Percentiles rank a stretch among this genome's conserved stretches.
These are phyloP conservation scores for Boletales sp. DNA, from an alignment of 768 basidiomycete genomes.

Conservation along the genomic window DNA sequence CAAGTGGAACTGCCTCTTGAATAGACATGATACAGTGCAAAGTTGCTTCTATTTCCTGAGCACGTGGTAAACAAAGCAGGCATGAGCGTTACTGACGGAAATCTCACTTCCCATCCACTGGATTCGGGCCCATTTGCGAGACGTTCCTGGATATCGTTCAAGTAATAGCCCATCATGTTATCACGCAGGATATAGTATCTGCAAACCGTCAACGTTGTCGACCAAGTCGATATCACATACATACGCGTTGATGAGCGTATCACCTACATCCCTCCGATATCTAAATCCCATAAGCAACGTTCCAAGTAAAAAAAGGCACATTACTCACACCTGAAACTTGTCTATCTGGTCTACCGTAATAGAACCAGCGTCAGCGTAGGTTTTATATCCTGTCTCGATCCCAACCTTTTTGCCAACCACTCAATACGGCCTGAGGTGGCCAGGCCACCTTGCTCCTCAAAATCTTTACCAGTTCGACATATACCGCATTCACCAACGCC, in stretches of 20 bases:
- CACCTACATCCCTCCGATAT: conserved; percentile 82
- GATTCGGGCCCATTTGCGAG: conserved; percentile 42
- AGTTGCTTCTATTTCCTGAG: conserved; percentile 80
- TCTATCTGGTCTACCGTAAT: conserved; percentile 64
- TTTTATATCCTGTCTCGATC: background rate
- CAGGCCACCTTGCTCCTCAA: conserved; percentile 73
- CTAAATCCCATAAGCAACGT: conserved; percentile 33
- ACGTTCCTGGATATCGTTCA: conserved; percentile 57
- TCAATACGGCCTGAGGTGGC: conserved; percentile 45
- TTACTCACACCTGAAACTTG: conserved; percentile 70
- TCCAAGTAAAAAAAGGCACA: background rate
- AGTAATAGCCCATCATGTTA: conserved; percentile 72
- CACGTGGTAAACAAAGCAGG: conserved; percentile 1
- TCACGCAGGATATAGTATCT: conserved; percentile 86
- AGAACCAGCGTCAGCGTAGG: conserved; percentile 5
- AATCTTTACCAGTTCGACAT: conserved; percentile 70
- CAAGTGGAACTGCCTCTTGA: conserved; percentile 78
- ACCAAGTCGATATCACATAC: conserved; percentile 21
- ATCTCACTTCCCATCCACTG: conserved; percentile 71
- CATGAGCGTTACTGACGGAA: background rate
- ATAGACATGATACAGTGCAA: conserved; percentile 83
- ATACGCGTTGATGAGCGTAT: conserved; percentile 85
- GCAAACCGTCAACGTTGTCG: conserved; percentile 9
- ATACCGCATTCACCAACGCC: conserved; percentile 68
- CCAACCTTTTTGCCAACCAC: conserved; percentile 69